Evolutionary conservation across 805 yeast genomes (phyloP).

Genomic region (Lachancea lanzarotensis): DNA sequence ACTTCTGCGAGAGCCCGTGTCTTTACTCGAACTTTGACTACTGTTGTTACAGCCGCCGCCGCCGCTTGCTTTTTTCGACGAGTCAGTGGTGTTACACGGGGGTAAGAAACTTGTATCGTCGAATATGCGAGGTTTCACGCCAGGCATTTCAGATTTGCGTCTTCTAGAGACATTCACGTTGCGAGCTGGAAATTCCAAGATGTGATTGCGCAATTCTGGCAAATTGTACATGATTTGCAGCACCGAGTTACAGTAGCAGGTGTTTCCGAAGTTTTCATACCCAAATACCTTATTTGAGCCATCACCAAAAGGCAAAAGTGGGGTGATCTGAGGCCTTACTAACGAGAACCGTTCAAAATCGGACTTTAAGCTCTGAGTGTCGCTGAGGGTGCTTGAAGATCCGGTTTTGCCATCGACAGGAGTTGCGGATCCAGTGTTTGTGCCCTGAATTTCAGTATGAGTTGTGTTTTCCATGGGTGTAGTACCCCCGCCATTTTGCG

Average conservation of each 20-base stretch:
- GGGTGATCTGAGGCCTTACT: conserved; percentile 1
- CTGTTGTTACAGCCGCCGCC: neutral
- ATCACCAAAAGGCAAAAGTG: conserved; percentile 49
- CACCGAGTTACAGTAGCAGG: conserved; percentile 92
- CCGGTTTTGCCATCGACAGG: neutral
- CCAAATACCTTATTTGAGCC: conserved; percentile 70
- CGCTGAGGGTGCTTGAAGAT: neutral
- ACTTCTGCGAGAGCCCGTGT: neutral
- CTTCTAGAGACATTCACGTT: conserved; percentile 28
- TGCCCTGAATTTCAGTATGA: too few species aligned
- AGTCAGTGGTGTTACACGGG: neutral
- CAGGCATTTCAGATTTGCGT: conserved; percentile 37
- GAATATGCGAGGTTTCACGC: conserved; percentile 33
- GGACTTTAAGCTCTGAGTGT: neutral
- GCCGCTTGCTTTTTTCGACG: neutral
- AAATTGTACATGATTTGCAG: conserved; percentile 81
- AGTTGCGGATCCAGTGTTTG: too few species aligned
- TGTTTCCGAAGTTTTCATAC: conserved; percentile 80
- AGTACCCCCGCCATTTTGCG: neutral
- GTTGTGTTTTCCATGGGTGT: too few species aligned
- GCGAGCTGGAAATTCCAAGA: conserved; percentile 44
- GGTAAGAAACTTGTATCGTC: conserved; percentile 26
- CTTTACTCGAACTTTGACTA: neutral
- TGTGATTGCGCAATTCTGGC: conserved; percentile 53
- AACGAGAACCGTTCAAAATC: conserved; percentile 3